Conservation (phyloP, 345 rosid species). For the Salix udensis region DNA sequence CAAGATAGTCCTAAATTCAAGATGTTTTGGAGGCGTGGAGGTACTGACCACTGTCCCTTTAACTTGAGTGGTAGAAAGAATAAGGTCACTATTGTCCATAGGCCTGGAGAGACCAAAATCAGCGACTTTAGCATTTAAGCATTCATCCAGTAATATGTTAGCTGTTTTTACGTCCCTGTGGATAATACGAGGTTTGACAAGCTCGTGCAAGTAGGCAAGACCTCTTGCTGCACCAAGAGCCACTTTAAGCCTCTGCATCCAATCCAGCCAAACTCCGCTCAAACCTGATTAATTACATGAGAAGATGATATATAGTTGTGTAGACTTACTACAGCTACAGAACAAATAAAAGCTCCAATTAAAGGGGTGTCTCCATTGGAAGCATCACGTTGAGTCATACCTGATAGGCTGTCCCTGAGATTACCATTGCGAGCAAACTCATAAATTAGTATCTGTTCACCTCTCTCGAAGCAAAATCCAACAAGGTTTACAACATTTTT, state of each 20-base stretch:
- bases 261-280: too few species aligned
- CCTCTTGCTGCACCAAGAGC: constrained; percentile 83
- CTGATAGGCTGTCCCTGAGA: constrained; percentile 24
- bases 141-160: constrained; percentile 75
- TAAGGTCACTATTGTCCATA: constrained; percentile 50
- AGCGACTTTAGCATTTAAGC: constrained; percentile 72
- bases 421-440: constrained; percentile 26
- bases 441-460: constrained; percentile 6
- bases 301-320: too few species aligned
- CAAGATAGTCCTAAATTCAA: too few species aligned
- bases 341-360: too few species aligned
- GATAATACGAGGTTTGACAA: constrained; percentile 88
- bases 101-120: constrained; percentile 91
- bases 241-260: constrained; percentile 56
- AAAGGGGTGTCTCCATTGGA: too few species aligned
- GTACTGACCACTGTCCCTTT: constrained; percentile 75
- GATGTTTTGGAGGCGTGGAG: background rate
- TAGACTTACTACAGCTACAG: too few species aligned
- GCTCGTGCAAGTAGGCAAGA: constrained; percentile 51
- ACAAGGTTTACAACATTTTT: constrained; percentile 26
- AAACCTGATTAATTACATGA: too few species aligned
- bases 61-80: constrained; percentile 81
- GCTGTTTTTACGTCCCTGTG: constrained; percentile 86
- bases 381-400: background rate
- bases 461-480: constrained; percentile 25